A percentile compares a stretch with the other conserved stretches of the same genome.
Conservation (phyloP, 805 yeast species). For the Yarrowia yakushimensis region DNA sequence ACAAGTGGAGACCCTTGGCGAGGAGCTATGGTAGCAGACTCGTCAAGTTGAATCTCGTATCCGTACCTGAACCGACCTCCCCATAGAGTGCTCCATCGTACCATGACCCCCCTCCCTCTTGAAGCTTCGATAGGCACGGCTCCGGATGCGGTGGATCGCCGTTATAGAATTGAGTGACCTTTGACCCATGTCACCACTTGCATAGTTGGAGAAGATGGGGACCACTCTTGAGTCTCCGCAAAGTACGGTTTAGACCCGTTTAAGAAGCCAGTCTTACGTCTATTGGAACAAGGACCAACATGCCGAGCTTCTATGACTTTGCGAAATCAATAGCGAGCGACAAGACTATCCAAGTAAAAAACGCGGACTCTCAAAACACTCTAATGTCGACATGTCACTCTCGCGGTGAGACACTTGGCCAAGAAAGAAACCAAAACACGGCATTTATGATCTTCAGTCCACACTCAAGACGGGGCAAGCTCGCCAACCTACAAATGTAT, state of each 20-base stretch:
- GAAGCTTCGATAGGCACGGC: background rate
- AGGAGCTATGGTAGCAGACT: too few relatives aligned
- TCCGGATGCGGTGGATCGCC: background rate
- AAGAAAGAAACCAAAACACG: too few relatives aligned
- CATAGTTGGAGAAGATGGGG: conserved; percentile 7
- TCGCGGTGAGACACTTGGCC: too few relatives aligned
- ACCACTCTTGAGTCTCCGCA: conserved; percentile 2
- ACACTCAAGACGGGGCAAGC: background rate
- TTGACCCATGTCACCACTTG: background rate
- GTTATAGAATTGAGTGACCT: too few relatives aligned
- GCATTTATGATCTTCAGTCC: background rate
- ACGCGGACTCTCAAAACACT: background rate
- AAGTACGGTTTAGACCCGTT: background rate
- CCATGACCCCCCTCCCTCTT: background rate
- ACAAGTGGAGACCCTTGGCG: too few relatives aligned
- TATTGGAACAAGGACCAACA: background rate
- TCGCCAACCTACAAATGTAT: background rate
- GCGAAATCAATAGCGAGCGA: too few relatives aligned
- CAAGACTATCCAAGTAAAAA: too few relatives aligned
- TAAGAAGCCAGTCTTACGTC: background rate
- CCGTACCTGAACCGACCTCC: too few relatives aligned
- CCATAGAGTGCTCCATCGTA: too few relatives aligned
- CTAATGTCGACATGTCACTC: too few relatives aligned
- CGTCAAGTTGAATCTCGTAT: too few relatives aligned
- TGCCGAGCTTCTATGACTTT: background rate